Conservation (phyloP, 2,329 filamentous ascomycete species). For the Aureobasidium pullulans region DNA sequence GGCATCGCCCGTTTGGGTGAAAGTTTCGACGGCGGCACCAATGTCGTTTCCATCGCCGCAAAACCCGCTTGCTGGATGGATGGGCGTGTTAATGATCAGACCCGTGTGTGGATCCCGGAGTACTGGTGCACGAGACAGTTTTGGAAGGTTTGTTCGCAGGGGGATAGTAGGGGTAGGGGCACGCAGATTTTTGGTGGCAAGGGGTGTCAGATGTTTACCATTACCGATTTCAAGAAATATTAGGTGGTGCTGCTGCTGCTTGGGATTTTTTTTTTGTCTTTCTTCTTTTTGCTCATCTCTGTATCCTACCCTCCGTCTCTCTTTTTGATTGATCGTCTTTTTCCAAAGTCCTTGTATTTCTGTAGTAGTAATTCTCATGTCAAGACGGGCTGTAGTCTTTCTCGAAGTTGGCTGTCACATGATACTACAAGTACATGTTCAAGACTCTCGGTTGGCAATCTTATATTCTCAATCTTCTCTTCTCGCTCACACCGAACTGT, state of each 20-base stretch:
- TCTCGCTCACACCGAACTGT: too few species aligned
- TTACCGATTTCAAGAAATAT: background rate
- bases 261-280: background rate
- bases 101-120: slow-evolving; percentile 18
- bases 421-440: too few species aligned
- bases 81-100: slow-evolving; percentile 10
- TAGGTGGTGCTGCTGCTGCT: background rate
- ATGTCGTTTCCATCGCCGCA: background rate
- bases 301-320: background rate
- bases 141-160: slow-evolving; percentile 17
- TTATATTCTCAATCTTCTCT: too few species aligned
- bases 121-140: slow-evolving; percentile 19
- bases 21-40: background rate
- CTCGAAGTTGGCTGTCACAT: too few species aligned
- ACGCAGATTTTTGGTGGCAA: slow-evolving; percentile 12
- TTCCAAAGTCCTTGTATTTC: slow-evolving; percentile 27
- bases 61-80: background rate
- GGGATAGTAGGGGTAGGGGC: slow-evolving; percentile 4
- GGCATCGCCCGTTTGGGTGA: background rate
- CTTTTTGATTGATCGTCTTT: slow-evolving; percentile 24
- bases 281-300: background rate
- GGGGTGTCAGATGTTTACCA: slow-evolving; percentile 16
- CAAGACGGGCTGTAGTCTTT: too few species aligned
- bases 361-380: too few species aligned
- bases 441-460: too few species aligned